Percentiles rank a stretch among this genome's conserved stretches.
phyloP scores from a whole-genome alignment of 140 eudicot species.

The Senecio squalidus region DNA sequence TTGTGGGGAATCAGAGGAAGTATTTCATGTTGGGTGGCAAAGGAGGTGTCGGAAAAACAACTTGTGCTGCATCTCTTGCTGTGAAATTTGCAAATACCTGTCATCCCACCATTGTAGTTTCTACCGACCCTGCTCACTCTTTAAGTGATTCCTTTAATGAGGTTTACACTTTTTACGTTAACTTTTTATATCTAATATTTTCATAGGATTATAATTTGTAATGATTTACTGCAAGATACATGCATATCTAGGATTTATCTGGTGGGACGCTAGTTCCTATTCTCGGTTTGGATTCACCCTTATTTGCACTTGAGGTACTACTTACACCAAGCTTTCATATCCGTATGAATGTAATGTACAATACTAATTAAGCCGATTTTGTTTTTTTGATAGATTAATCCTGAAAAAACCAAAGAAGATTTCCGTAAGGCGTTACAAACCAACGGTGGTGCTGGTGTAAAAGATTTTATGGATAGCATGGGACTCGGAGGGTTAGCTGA shows the following conservation, averaged over 20 bases:
- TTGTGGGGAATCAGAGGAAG: constrained; percentile 46
- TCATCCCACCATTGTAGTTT: constrained; percentile 73
- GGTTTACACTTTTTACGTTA: constrained; percentile 19
- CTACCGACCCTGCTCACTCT: constrained; percentile 87
- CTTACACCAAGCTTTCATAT: not conserved
- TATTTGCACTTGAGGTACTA: constrained; percentile 74
- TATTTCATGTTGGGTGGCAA: constrained; percentile 79
- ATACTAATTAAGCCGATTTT: not conserved
- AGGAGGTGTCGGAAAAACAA: constrained; percentile 85
- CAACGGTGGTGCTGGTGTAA: constrained; percentile 38
- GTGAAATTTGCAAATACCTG: constrained; percentile 67
- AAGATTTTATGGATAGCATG: constrained; percentile 56
- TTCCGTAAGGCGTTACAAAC: constrained; percentile 35
- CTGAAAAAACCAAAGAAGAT: constrained; percentile 50
- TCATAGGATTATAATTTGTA: constrained; percentile 2
- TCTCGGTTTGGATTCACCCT: constrained; percentile 59
- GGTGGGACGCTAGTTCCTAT: constrained; percentile 72
- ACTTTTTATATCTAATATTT: not conserved
- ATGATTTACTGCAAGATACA: constrained; percentile 21
- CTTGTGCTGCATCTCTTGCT: constrained; percentile 86
- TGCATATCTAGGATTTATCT: constrained; percentile 50
- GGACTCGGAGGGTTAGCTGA: constrained; percentile 77
- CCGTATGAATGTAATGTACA: not conserved
- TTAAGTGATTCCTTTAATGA: constrained; percentile 79
- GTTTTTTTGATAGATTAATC: constrained; percentile 36